Conservation (phyloP, 176 grass and related monocot species). For the Thinopyrum elongatum region DNA sequence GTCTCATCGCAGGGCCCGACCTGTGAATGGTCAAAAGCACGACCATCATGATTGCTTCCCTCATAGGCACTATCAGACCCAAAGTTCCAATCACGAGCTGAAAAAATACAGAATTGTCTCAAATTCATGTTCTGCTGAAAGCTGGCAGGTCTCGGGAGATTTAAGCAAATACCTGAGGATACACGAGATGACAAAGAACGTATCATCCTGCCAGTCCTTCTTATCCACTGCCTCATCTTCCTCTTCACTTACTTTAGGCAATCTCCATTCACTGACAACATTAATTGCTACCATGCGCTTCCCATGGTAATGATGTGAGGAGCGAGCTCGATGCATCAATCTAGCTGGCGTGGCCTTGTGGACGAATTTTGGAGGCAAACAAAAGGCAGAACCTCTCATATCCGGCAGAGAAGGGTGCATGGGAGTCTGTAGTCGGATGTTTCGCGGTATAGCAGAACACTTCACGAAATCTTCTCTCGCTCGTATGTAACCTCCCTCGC, state of each 20-base stretch:
- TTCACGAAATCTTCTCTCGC: background rate
- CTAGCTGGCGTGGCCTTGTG: too few relatives aligned
- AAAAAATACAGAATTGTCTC: conserved; percentile 14
- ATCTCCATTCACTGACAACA: conserved; percentile 50
- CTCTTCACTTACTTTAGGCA: conserved; percentile 59
- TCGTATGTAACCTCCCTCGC: conserved; percentile 14
- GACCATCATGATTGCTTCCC: conserved; percentile 21
- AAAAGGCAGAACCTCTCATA: too few relatives aligned
- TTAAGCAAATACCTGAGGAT: conserved; percentile 57
- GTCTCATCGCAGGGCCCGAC: conserved; percentile 13
- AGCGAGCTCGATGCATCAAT: too few relatives aligned
- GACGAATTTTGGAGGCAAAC: too few relatives aligned
- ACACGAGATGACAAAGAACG: conserved; percentile 47
- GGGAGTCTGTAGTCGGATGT: too few relatives aligned
- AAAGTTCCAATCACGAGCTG: conserved; percentile 13
- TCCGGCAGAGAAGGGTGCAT: too few relatives aligned
- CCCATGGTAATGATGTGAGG: too few relatives aligned
- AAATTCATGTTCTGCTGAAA: conserved; percentile 18
- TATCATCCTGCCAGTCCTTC: conserved; percentile 42
- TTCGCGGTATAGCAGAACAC: too few relatives aligned
- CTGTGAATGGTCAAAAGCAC: conserved; percentile 32
- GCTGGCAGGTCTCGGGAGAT: conserved; percentile 4
- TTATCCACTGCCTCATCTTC: conserved; percentile 28
- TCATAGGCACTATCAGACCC: conserved; percentile 11
- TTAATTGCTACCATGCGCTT: background rate